Evolutionary conservation across 331 rosid genomes (phyloP).

Genomic region (Malus hybrid): DNA sequence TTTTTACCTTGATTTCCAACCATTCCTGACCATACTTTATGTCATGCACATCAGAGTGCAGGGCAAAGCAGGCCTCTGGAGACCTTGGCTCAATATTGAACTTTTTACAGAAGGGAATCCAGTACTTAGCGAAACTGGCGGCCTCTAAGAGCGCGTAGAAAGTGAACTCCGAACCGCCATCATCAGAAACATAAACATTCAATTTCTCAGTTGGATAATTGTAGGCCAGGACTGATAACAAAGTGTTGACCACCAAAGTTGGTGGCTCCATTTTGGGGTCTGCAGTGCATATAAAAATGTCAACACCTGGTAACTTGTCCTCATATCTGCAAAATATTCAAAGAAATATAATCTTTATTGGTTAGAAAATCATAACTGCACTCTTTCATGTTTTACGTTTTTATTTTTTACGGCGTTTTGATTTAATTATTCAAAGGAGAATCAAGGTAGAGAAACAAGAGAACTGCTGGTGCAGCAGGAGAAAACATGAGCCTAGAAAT

Average conservation of each 20-base stretch:
- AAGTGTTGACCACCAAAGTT: conserved; percentile 49
- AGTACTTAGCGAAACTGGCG: conserved; percentile 42
- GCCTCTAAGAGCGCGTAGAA: conserved; percentile 54
- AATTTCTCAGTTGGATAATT: conserved; percentile 55
- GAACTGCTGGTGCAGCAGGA: too few species aligned
- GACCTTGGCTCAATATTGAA: conserved; percentile 49
- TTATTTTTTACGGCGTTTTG: too few species aligned
- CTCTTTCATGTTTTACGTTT: too few species aligned
- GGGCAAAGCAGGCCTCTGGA: conserved; percentile 45
- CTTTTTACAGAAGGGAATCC: conserved; percentile 59
- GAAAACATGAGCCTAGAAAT: too few species aligned
- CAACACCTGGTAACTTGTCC: conserved; percentile 39
- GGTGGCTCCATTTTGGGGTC: conserved; percentile 74
- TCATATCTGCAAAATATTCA: conserved; percentile 28
- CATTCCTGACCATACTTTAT: conserved; percentile 13
- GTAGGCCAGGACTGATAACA: conserved; percentile 47
- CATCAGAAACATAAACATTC: conserved; percentile 60
- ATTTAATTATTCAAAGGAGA: too few species aligned
- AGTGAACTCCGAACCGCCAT: conserved; percentile 60
- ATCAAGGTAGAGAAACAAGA: too few species aligned
- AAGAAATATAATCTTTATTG: too few species aligned
- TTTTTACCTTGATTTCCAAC: conserved; percentile 37
- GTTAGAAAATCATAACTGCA: too few species aligned
- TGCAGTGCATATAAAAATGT: conserved; percentile 67
- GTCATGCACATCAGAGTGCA: neutral